Evolutionary conservation across 331 rosid species (phyloP), one percentile per base, ranked within the genome.

Genomic region (Saraca asoca): DNA sequence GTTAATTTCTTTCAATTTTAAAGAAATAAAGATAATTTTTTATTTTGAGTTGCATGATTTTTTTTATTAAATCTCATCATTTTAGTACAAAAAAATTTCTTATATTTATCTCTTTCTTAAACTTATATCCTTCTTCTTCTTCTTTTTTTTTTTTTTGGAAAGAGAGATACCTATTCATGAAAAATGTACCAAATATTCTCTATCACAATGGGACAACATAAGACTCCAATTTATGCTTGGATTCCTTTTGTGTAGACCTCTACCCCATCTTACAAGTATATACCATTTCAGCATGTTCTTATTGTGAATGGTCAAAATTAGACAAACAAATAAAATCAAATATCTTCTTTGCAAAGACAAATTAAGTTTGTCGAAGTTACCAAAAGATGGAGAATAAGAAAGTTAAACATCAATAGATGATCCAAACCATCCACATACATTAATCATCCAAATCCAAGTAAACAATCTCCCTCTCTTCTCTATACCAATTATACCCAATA

Each of bases 391-490:
- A 53, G 38, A 39, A 77, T 58, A 71, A 41, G 70, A 62, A 54
- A 38, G 37, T 15, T 52, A 38, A 69, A 64, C 57, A 18, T 12
- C 34, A n/a, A n/a, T n/a, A n/a, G n/a, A 68, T 63, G 41, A 56
- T 41, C 45, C 20, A 62, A 54, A 76, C 16, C 58, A 75, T 61
- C 51, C 74, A 44, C 51, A 74, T 45, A 75, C 79, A 75, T 48
- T 38, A 72, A 65, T 69, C 37, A 66, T 58, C 49, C 69, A 71
- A 67, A 66, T 79, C 54, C 69, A 58, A 57, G 74, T 34, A 51
- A 79, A 74, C 43, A 75, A 69, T 62, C 72, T 55, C 80, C 79
- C 86, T 62, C 85, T 74, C 81, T 78, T 71, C 69, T 74, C 69
- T 75, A 58, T 43, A 65, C 74, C 65, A 24, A 46, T 68, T 80